Conservation (phyloP, 345 rosid species). For the Brassica rapa region DNA sequence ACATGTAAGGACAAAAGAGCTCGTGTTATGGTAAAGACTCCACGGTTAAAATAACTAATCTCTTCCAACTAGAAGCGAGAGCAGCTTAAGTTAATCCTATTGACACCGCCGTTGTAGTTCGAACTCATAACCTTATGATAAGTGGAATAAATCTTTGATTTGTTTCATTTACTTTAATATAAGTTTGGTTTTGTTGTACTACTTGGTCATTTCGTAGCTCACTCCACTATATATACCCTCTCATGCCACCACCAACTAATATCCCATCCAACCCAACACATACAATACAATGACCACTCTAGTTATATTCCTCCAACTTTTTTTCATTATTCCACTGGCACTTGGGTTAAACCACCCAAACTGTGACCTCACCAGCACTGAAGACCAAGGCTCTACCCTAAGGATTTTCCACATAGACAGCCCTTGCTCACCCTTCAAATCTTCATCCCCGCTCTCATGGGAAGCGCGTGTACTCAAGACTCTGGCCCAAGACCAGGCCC, state of each 20-base stretch:
- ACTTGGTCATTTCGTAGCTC: slow-evolving; percentile 20
- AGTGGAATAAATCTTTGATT: not conserved
- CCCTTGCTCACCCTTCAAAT: slow-evolving; percentile 77
- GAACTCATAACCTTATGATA: not conserved
- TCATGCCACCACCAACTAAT: slow-evolving; percentile 26
- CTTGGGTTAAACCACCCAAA: slow-evolving; percentile 48
- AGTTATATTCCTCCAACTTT: slow-evolving; percentile 39
- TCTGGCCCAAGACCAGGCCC: slow-evolving; percentile 68
- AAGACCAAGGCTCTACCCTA: slow-evolving; percentile 62
- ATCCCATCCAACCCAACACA: slow-evolving; percentile 29
- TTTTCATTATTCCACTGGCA: slow-evolving; percentile 39
- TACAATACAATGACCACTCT: slow-evolving; percentile 30
- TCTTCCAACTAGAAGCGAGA: not conserved
- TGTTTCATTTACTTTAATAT: not conserved
- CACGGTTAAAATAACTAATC: not conserved
- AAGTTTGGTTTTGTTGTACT: not conserved
- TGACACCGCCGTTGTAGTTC: not conserved
- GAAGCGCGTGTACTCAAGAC: slow-evolving; percentile 68
- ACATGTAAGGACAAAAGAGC: not conserved
- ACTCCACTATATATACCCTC: slow-evolving; percentile 40
- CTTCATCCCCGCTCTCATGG: slow-evolving; percentile 68
- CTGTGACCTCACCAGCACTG: slow-evolving; percentile 45
- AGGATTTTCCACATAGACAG: slow-evolving; percentile 77
- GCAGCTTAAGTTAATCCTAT: not conserved
- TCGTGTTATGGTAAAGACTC: not conserved